Evolutionary conservation across 495 filamentous ascomycete species (phyloP).

Genomic region (Corynascus novoguineensis): DNA sequence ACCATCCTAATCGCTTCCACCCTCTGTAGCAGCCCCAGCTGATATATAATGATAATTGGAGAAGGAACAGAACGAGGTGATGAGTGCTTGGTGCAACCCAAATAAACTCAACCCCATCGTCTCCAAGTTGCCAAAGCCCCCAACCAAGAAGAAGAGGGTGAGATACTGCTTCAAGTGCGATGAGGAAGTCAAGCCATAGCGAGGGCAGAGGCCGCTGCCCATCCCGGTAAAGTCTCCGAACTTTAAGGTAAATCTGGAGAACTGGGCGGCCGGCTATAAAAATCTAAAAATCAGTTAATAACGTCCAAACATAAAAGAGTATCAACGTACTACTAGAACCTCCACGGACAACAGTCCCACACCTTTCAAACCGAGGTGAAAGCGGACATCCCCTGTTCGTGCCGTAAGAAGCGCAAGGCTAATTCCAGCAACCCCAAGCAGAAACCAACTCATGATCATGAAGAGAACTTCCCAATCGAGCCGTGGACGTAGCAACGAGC

Average conservation of each 20-base stretch:
- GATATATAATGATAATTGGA: background rate
- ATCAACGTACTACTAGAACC: background rate
- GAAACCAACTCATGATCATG: background rate
- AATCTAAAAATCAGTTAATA: background rate
- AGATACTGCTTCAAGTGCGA: background rate
- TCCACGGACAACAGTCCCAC: background rate
- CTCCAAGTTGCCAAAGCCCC: background rate
- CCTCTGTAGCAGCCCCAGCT: too few species aligned
- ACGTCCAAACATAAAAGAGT: background rate
- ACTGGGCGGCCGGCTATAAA: background rate
- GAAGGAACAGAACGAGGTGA: background rate
- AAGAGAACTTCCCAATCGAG: background rate
- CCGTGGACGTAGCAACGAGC: background rate
- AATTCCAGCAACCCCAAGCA: background rate
- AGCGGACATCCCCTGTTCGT: background rate
- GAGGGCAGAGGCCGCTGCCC: background rate
- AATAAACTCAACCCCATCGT: background rate
- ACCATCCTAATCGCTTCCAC: background rate
- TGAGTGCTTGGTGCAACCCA: background rate
- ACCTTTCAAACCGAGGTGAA: background rate
- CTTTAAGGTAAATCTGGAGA: background rate
- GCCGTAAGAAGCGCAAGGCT: background rate
- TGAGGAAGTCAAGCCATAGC: background rate
- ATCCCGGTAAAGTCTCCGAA: too few species aligned
- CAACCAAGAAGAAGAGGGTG: background rate